Evolutionary conservation across 495 filamentous ascomycete genomes (phyloP), one percentile per base, ranked within the genome.

Genomic region (Tuber microsphaerosporum): DNA sequence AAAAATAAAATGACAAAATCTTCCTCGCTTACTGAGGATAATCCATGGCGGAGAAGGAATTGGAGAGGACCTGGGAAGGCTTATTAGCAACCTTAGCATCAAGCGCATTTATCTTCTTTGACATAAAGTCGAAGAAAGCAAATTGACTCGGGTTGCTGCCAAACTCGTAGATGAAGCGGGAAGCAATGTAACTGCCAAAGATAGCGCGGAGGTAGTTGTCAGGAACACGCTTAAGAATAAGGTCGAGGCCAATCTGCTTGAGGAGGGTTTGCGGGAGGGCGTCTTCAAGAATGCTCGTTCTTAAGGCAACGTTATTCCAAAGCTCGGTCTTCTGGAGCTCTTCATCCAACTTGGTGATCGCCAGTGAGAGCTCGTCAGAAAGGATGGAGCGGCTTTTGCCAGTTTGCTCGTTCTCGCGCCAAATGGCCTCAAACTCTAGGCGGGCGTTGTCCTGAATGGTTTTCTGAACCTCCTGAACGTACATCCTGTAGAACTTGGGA

Each of bases 401-500:
- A 2, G 92, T 96, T 83, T 91, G 86, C 85, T 93, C 88, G 83
- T 97, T 89, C 84, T 98, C 95, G 75, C 91, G 89, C 95, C 95
- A 99, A 84, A 99, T 94, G 73, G 95, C 95, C 84, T 98, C 96
- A 75, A 99, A 99, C 85, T 99, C 95, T 71, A 99, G 88, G 2
- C 87, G 86, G 69, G 96, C 95, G 78, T 99, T 99, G 70, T 91
- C 87, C 85, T 92, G 90, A 85, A 99, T 97, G 69, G 90, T 91
- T 61, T 88, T 88, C 84, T 99, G 95, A 2, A 98, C 96, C 74
- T 92, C 87, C 86, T 92, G 92, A 80, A 99, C 95, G 79, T 99
- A 99, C 22, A 89, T 88, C 81, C 91, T 85, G 88, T 99, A 99
- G 87, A 99, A 99, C 41, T 89, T 88, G 0, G 95, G 95, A 2